These are phyloP conservation scores for Scutellaria galericulata DNA, from an alignment of 257 asterid genomes.

Conservation along the genomic window DNA sequence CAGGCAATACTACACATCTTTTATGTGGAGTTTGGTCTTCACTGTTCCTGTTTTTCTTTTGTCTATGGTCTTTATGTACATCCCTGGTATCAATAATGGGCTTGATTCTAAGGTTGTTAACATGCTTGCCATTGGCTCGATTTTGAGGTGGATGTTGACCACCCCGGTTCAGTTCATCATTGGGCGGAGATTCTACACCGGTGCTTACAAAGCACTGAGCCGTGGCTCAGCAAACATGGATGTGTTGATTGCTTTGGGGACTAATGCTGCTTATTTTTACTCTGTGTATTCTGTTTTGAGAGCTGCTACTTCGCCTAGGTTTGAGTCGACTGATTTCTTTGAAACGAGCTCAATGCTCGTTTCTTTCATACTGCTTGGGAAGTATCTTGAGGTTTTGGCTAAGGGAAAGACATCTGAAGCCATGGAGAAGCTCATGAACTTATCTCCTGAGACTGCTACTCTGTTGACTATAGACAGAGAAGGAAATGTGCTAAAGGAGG, in stretches of 20 bases:
- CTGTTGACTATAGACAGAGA: conserved; percentile 45
- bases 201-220: conserved; percentile 56
- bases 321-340: conserved; percentile 61
- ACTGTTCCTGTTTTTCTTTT: conserved; percentile 61
- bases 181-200: conserved; percentile 63
- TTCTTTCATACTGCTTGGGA: conserved; percentile 68
- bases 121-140: conserved; percentile 52
- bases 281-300: conserved; percentile 63
- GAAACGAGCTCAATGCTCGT: conserved; percentile 79
- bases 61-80: conserved; percentile 73
- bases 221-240: conserved; percentile 77
- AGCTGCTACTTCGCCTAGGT: conserved; percentile 52
- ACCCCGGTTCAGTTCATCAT: conserved; percentile 74
- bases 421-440: conserved; percentile 66
- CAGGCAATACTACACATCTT: conserved; percentile 43
- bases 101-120: conserved; percentile 53
- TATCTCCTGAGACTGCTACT: conserved; percentile 61
- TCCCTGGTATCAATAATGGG: conserved; percentile 53
- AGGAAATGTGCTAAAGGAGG: conserved; percentile 54
- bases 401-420: conserved; percentile 79
- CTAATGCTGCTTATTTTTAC: conserved; percentile 72
- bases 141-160: conserved; percentile 55
- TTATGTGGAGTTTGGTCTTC: conserved; percentile 66
- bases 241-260: conserved; percentile 67
- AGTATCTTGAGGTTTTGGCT: conserved; percentile 69